Evolutionary conservation across 345 rosid species (phyloP).

Genomic region (Eucalyptus regnans): DNA sequence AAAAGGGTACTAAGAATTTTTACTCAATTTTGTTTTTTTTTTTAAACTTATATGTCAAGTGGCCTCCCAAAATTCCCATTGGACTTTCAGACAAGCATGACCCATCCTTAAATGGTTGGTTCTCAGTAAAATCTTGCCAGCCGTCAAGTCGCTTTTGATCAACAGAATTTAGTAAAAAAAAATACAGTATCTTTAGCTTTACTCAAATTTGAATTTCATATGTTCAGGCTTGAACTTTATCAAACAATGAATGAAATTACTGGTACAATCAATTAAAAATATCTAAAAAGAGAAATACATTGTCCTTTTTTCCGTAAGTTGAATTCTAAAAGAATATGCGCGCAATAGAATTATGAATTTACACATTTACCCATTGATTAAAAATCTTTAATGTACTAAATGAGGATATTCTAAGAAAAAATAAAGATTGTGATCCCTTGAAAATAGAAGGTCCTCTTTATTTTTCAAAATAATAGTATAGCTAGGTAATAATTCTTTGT

Average conservation of each 20-base stretch:
- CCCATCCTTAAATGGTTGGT: background rate
- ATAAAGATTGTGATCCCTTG: background rate
- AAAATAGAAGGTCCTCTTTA: background rate
- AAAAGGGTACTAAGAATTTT: background rate
- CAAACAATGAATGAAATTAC: background rate
- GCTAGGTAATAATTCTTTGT: background rate
- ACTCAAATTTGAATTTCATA: background rate
- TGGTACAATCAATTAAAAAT: too few relatives aligned
- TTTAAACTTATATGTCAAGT: background rate
- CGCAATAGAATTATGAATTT: background rate
- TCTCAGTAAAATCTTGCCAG: background rate
- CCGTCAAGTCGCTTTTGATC: background rate
- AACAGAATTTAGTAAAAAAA: background rate
- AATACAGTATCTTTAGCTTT: background rate
- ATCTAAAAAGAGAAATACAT: background rate
- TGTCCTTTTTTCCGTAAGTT: background rate
- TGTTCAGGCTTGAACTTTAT: background rate
- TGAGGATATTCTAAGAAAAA: background rate
- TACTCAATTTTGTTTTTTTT: background rate
- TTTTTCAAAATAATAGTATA: background rate
- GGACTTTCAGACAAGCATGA: background rate
- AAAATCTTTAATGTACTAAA: background rate
- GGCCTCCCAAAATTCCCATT: background rate
- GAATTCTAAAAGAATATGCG: background rate
- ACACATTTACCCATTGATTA: background rate